phyloP scores from a whole-genome alignment of 305 asterid species.

The Plantago lanceolata region DNA sequence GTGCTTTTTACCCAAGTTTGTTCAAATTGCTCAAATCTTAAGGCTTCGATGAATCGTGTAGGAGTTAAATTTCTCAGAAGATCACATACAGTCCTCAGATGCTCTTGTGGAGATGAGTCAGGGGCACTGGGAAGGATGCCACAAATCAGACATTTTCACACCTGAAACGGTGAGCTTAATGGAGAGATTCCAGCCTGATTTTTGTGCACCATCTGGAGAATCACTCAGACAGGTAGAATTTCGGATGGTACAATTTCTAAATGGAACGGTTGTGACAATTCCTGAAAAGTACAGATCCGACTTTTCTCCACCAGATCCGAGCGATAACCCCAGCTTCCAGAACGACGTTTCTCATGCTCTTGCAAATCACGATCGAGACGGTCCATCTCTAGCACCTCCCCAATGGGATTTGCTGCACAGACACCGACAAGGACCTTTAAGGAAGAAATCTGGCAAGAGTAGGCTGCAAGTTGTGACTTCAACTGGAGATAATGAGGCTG shows the following conservation, averaged over 20 bases:
- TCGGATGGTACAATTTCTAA: slow-evolving; percentile 88
- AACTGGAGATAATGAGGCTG: slow-evolving; percentile 89
- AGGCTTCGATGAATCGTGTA: slow-evolving; percentile 32
- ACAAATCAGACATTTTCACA: slow-evolving; percentile 67
- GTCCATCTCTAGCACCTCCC: slow-evolving; percentile 43
- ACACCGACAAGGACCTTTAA: slow-evolving; percentile 50
- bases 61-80: slow-evolving; percentile 82
- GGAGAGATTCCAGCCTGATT: slow-evolving; percentile 86
- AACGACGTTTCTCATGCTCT: slow-evolving; percentile 34
- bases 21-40: slow-evolving; percentile 12
- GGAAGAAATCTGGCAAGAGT: slow-evolving; percentile 89
- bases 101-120: slow-evolving; percentile 85
- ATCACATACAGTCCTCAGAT: slow-evolving; percentile 72
- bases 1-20: background rate
- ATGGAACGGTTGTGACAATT: slow-evolving; percentile 52
- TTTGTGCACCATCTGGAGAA: slow-evolving; percentile 87
- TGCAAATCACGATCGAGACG: slow-evolving; percentile 46
- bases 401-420: slow-evolving; percentile 58
- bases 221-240: slow-evolving; percentile 93
- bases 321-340: slow-evolving; percentile 35
- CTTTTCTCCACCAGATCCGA: slow-evolving; percentile 75
- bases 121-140: slow-evolving; percentile 98
- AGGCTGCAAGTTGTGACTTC: slow-evolving; percentile 80
- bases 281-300: slow-evolving; percentile 67
- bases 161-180: slow-evolving; percentile 59